These are phyloP conservation scores for Termitomyces sp. DNA, from an alignment of 768 basidiomycete genomes.

Conservation along the genomic window DNA sequence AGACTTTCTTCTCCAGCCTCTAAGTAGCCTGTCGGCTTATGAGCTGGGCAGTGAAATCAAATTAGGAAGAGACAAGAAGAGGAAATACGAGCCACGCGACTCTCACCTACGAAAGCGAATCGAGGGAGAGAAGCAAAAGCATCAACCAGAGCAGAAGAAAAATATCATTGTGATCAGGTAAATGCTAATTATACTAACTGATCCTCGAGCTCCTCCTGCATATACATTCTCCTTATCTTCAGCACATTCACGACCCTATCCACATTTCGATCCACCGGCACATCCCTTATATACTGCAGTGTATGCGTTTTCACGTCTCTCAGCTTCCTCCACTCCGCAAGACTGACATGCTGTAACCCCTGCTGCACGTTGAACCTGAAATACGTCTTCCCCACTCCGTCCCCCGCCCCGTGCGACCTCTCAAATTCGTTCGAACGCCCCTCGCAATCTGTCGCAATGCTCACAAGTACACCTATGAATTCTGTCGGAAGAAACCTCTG, in stretches of 20 bases:
- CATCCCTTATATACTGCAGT: background rate
- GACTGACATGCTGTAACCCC: slow-evolving; percentile 4
- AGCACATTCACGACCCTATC: background rate
- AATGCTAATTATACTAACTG: no score
- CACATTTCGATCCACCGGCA: background rate
- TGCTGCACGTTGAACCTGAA: slow-evolving; percentile 12
- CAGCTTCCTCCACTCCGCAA: slow-evolving; percentile 5
- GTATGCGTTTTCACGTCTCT: slow-evolving; percentile 7
- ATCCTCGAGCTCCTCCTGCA: background rate
- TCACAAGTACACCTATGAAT: background rate
- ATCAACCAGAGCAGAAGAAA: no score
- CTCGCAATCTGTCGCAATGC: slow-evolving; percentile 9
- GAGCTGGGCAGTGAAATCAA: no score
- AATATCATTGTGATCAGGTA: no score
- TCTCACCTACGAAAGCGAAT: no score
- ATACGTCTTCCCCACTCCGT: background rate
- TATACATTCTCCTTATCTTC: background rate
- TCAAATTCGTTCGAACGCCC: background rate
- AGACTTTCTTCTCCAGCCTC: no score
- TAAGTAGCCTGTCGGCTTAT: no score
- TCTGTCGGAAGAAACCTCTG: background rate
- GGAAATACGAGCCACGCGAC: no score
- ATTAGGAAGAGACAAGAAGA: no score
- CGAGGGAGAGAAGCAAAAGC: no score
- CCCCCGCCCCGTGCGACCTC: background rate